A percentile compares a stretch with the other conserved stretches of the same genome.
These are phyloP conservation scores for Fusarium drepaniforme DNA, from an alignment of 2,329 filamentous ascomycete genomes.

Conservation along the genomic window DNA sequence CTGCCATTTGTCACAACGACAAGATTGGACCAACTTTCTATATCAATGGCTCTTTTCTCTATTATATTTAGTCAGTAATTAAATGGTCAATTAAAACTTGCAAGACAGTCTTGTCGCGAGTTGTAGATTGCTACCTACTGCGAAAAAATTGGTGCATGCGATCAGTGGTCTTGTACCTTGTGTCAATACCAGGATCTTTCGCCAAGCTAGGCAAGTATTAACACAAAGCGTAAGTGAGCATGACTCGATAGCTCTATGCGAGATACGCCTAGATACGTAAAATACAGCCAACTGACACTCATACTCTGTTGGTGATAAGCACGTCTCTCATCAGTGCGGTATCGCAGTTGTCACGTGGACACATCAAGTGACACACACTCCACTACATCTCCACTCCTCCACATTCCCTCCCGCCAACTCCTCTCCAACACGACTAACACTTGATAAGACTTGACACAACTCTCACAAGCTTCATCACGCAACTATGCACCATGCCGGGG, in stretches of 20 bases:
- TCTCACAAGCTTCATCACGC: background rate
- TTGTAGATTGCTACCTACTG: background rate
- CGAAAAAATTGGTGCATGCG: too few relatives aligned
- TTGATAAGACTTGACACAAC: background rate
- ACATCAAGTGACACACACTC: background rate
- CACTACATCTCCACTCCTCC: background rate
- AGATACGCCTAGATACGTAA: background rate
- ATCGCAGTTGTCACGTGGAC: background rate
- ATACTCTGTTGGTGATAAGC: background rate
- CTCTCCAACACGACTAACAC: conserved; percentile 1
- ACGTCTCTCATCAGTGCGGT: background rate
- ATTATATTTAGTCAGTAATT: too few relatives aligned
- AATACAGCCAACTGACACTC: background rate
- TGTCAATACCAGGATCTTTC: too few relatives aligned
- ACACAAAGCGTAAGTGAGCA: background rate
- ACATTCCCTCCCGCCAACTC: background rate
- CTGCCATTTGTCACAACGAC: too few relatives aligned
- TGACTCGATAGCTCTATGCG: background rate
- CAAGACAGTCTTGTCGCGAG: background rate
- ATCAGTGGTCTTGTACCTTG: too few relatives aligned
- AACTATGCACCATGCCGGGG: conserved; percentile 35
- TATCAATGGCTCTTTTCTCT: too few relatives aligned
- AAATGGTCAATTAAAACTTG: too few relatives aligned
- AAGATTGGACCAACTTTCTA: too few relatives aligned
- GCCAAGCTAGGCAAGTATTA: background rate